Conservation (phyloP, 371 early-diverging fungal species). For the Cokeromyces recurvatus region DNA sequence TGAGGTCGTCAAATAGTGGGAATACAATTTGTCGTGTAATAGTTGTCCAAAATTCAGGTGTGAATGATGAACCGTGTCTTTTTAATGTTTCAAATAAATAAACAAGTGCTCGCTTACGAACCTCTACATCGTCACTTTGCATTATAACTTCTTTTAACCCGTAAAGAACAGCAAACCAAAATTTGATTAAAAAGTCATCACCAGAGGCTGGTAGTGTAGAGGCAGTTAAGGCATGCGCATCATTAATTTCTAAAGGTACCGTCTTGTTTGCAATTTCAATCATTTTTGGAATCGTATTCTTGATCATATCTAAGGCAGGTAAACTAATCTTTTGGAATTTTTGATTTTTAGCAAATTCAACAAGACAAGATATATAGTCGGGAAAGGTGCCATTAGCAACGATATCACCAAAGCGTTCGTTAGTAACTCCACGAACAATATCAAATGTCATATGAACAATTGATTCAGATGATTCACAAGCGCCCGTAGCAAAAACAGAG, state of each 20-base stretch:
- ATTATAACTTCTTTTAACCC: conserved; percentile 85
- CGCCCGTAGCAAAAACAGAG: conserved; percentile 75
- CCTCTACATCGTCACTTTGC: conserved; percentile 86
- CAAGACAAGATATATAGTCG: conserved; percentile 77
- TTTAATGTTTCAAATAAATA: conserved; percentile 82
- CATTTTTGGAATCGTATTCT: conserved; percentile 47
- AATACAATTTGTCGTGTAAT: conserved; percentile 81
- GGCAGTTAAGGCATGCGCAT: conserved; percentile 20
- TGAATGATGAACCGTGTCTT: conserved; percentile 61
- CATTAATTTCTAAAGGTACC: conserved; percentile 35
- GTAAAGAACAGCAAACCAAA: conserved; percentile 84
- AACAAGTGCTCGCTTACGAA: conserved; percentile 80
- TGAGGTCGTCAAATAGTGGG: conserved; percentile 85
- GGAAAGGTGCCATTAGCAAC: conserved; percentile 67
- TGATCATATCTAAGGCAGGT: conserved; percentile 52
- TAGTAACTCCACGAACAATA: conserved; percentile 57
- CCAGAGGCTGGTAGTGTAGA: conserved; percentile 25
- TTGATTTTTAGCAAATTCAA: conserved; percentile 68
- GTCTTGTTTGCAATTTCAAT: conserved; percentile 37
- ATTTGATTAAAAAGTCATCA: conserved; percentile 46
- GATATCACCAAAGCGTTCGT: conserved; percentile 67
- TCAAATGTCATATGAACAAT: conserved; percentile 65
- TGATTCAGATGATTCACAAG: conserved; percentile 66
- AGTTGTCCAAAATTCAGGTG: conserved; percentile 79
- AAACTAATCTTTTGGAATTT: conserved; percentile 55